Evolutionary conservation across 2,329 filamentous ascomycete genomes (phyloP).

Genomic region (Colletotrichum sublineola): DNA sequence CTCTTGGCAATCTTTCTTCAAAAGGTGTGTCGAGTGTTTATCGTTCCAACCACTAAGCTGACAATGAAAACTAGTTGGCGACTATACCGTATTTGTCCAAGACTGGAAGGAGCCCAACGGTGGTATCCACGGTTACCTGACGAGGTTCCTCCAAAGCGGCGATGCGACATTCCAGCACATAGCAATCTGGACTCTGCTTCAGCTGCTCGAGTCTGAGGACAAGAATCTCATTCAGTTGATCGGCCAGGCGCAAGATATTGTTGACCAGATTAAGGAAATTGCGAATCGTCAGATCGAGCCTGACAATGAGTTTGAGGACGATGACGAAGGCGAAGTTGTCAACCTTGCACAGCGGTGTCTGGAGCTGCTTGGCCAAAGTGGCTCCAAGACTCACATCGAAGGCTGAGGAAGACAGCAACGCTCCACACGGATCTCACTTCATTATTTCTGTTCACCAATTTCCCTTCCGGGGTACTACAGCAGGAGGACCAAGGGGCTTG

Average conservation of each 20-base stretch:
- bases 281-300: conserved; percentile 90
- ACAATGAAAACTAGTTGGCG: conserved; percentile 75
- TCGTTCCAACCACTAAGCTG: conserved; percentile 20
- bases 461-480: conserved; percentile 29
- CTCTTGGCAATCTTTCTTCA: conserved; percentile 93
- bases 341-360: conserved; percentile 90
- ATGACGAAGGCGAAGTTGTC: conserved; percentile 93
- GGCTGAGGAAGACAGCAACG: conserved; percentile 62
- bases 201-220: conserved; percentile 95
- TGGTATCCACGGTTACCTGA: conserved; percentile 95
- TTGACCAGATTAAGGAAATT: conserved; percentile 91
- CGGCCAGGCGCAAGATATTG: conserved; percentile 89
- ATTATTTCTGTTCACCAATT: conserved; percentile 29
- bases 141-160: conserved; percentile 91
- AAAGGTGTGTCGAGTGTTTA: conserved; percentile 75
- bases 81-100: conserved; percentile 95
- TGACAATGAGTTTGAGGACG: conserved; percentile 87
- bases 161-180: conserved; percentile 99
- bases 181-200: conserved; percentile 96
- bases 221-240: conserved; percentile 89
- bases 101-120: conserved; percentile 94
- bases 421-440: conserved; percentile 9
- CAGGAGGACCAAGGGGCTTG: conserved; percentile 34
- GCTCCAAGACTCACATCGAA: conserved; percentile 85
- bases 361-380: conserved; percentile 83